Conservation (phyloP, 1,284 basidiomycete species). For the Ceratobasidium sp. region DNA sequence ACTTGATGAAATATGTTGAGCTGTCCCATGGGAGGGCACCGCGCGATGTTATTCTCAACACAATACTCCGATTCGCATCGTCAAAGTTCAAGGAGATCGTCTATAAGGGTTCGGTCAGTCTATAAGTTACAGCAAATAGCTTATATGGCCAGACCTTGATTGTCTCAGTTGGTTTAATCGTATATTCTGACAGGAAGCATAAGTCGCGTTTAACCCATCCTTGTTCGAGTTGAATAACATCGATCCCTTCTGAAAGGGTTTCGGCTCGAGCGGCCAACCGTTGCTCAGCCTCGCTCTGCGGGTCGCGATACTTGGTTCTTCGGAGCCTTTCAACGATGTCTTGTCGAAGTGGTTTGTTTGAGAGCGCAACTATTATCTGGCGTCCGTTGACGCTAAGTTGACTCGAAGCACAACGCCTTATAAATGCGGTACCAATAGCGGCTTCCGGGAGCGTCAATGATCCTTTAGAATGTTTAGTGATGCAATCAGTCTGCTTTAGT, state of each 20-base stretch:
- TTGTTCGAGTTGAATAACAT: conserved; percentile 67
- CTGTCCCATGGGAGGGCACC: not conserved
- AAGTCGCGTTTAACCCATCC: conserved; percentile 70
- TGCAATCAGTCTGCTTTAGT: not conserved
- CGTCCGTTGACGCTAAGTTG: conserved; percentile 59
- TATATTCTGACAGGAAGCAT: conserved; percentile 69
- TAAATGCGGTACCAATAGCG: conserved; percentile 61
- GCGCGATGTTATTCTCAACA: not conserved
- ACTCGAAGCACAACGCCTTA: conserved; percentile 61
- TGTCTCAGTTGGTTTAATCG: conserved; percentile 58
- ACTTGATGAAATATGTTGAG: conserved; percentile 17
- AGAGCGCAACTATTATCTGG: conserved; percentile 59
- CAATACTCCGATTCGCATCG: conserved; percentile 10
- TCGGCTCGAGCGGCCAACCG: conserved; percentile 59
- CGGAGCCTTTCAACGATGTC: conserved; percentile 62
- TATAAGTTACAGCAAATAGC: conserved; percentile 38
- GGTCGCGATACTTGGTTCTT: conserved; percentile 67
- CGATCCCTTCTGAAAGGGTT: conserved; percentile 56
- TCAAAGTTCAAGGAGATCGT: conserved; percentile 21
- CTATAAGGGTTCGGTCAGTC: conserved; percentile 54
- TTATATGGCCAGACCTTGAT: conserved; percentile 55
- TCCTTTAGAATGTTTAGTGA: conserved; percentile 1
- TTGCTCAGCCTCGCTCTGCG: conserved; percentile 68
- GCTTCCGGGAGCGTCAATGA: conserved; percentile 64
- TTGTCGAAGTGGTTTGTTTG: conserved; percentile 55